A percentile compares a stretch with the other conserved stretches of the same genome.
Conservation (phyloP, 139 green algal species). For the Picochlorum sp. region DNA sequence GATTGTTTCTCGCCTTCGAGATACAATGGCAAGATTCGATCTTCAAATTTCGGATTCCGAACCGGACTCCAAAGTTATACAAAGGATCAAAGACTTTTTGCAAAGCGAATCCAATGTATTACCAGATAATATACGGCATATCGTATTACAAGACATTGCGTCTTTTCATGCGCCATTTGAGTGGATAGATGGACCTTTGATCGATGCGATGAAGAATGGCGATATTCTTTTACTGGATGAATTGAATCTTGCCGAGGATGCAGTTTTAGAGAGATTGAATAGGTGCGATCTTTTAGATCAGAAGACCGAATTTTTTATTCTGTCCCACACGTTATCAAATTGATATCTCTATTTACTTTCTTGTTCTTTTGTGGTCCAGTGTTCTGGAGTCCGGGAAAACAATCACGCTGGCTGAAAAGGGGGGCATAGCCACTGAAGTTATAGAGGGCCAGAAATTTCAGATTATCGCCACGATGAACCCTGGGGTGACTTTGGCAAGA, state of each 20-base stretch:
- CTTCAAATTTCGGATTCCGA: too few species aligned
- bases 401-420: conserved; percentile 91
- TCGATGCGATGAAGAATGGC: conserved; percentile 86
- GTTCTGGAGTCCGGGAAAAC: conserved; percentile 87
- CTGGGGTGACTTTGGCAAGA: conserved; percentile 91
- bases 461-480: conserved; percentile 97
- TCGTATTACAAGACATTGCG: background rate
- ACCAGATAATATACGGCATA: too few species aligned
- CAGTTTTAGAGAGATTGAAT: conserved; percentile 96
- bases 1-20: background rate
- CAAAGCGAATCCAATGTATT: too few species aligned
- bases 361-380: conserved; percentile 24
- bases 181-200: conserved; percentile 90
- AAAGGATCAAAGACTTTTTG: background rate
- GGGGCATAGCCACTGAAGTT: conserved; percentile 64
- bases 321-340: too few species aligned
- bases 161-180: conserved; percentile 65
- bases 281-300: background rate
- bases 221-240: conserved; percentile 96
- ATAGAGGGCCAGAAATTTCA: conserved; percentile 79
- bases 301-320: too few species aligned
- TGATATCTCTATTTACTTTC: too few species aligned
- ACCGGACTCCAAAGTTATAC: background rate
- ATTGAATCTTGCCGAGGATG: conserved; percentile 96
- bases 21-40: too few species aligned